phyloP scores from a whole-genome alignment of 805 yeast genomes.

The Tetrapisispora nanseiensis region DNA sequence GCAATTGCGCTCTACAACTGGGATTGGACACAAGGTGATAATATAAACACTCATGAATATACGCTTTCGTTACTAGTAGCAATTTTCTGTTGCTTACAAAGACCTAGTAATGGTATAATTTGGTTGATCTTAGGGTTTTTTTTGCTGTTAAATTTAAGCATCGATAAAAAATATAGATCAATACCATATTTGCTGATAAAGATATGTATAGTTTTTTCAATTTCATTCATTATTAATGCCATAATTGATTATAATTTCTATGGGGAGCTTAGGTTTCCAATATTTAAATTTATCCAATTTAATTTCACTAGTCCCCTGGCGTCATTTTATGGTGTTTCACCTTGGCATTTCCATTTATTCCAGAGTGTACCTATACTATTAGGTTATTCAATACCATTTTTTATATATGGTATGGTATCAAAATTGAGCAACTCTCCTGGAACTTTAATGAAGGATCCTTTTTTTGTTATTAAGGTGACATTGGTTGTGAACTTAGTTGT shows the following conservation, averaged over 20 bases:
- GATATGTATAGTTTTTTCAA: slow-evolving; percentile 12
- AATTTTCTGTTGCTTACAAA: slow-evolving; percentile 51
- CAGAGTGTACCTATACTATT: slow-evolving; percentile 77
- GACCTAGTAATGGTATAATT: slow-evolving; percentile 76
- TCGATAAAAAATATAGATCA: slow-evolving; percentile 4
- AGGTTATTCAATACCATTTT: slow-evolving; percentile 56
- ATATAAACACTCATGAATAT: slow-evolving; percentile 15
- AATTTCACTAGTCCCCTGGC: slow-evolving; percentile 67
- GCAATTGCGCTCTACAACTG: slow-evolving; percentile 56
- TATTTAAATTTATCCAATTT: slow-evolving; percentile 62
- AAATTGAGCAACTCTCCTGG: slow-evolving; percentile 4
- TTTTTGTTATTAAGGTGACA: slow-evolving; percentile 24
- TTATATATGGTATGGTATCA: slow-evolving; percentile 35
- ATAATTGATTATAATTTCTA: slow-evolving; percentile 54
- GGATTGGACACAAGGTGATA: slow-evolving; percentile 44
- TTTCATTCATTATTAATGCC: slow-evolving; percentile 32
- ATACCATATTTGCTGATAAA: slow-evolving; percentile 13
- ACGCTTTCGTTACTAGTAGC: slow-evolving; percentile 42
- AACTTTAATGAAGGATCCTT: slow-evolving; percentile 3
- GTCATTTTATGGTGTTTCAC: slow-evolving; percentile 73
- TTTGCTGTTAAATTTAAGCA: slow-evolving; percentile 14
- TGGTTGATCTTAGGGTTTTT: slow-evolving; percentile 59
- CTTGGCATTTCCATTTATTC: slow-evolving; percentile 72
- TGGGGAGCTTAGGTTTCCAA: slow-evolving; percentile 46
- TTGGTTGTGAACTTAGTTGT: slow-evolving; percentile 37